A percentile compares a stretch with the other conserved stretches of the same genome.
Conservation (phyloP, 306 rosid species). For the Ammopiptanthus mongolicus region DNA sequence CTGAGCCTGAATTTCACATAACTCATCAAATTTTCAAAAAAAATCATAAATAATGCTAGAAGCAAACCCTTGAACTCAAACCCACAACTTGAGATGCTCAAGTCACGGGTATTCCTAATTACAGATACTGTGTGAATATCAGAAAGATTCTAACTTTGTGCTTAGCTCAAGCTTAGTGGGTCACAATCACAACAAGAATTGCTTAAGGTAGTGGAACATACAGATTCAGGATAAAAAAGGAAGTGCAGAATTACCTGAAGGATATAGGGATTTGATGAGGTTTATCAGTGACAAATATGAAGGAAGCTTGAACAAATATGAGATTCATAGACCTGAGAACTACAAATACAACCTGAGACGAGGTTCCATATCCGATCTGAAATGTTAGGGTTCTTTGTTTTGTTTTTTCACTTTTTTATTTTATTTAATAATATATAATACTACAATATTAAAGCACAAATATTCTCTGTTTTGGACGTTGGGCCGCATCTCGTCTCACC, state of each 20-base stretch:
- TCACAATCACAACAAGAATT: not conserved
- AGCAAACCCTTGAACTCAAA: conserved; percentile 1
- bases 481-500: no score
- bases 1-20: not conserved
- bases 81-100: not conserved
- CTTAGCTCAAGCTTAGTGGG: not conserved
- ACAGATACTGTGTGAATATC: not conserved
- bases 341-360: not conserved
- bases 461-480: no score
- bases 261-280: not conserved
- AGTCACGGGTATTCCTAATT: not conserved
- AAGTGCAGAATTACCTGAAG: conserved; percentile 22
- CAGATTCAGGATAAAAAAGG: no score
- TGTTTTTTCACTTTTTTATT: not conserved
- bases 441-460: no score
- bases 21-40: conserved; percentile 1
- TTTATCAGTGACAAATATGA: not conserved
- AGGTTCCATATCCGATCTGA: conserved; percentile 30
- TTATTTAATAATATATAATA: no score
- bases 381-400: not conserved
- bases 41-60: not conserved
- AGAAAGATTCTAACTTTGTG: conserved; percentile 1
- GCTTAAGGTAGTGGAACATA: not conserved
- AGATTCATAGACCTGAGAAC: not conserved
- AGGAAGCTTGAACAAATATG: not conserved